phyloP scores from a whole-genome alignment of 2,329 filamentous ascomycete species.

The Plectosphaerella plurivora region DNA sequence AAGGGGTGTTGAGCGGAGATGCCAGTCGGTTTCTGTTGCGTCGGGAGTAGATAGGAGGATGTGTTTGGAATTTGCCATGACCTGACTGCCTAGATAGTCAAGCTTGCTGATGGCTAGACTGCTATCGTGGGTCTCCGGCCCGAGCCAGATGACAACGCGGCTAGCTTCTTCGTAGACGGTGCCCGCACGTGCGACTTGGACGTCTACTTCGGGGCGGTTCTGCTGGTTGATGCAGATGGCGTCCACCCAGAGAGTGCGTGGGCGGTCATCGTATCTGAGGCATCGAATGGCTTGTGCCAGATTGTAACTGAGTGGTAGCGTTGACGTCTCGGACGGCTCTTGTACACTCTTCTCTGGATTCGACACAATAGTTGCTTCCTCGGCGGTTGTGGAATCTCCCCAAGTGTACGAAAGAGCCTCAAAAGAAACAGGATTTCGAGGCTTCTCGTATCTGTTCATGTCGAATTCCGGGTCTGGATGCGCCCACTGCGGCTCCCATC shows the following conservation, averaged over 20 bases:
- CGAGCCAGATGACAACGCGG: conserved; percentile 22
- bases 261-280: neutral
- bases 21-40: neutral
- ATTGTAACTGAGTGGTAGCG: neutral
- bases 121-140: conserved; percentile 1
- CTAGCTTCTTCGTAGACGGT: conserved; percentile 16
- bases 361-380: neutral
- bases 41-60: neutral
- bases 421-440: neutral
- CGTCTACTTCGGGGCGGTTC: conserved; percentile 8
- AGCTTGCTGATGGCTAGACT: neutral
- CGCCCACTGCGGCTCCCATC: neutral
- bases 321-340: neutral
- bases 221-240: conserved; percentile 16
- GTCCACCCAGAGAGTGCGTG: conserved; percentile 13
- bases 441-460: too few relatives aligned
- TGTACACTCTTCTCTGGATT: neutral
- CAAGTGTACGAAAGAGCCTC: neutral
- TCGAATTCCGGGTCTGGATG: too few relatives aligned
- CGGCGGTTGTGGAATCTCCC: neutral
- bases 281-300: neutral
- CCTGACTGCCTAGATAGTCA: neutral
- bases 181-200: conserved; percentile 10
- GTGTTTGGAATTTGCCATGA: neutral
- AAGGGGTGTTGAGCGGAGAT: neutral